Percentiles rank a stretch among this genome's conserved stretches.
Conservation (phyloP, 2,329 filamentous ascomycete species). For the Penicillium sp. region DNA sequence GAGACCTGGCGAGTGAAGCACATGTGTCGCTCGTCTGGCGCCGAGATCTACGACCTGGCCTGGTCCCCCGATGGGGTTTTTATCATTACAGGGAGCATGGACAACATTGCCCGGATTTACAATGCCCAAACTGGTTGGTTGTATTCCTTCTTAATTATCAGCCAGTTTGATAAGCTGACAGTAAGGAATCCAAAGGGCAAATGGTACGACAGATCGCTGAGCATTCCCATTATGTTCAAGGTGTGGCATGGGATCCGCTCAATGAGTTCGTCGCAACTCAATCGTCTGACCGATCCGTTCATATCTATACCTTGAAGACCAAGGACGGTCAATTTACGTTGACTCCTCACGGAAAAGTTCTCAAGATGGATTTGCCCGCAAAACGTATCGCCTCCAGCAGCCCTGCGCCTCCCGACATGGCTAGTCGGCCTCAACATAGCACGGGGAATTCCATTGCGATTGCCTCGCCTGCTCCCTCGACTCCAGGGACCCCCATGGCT, state of each 20-base stretch:
- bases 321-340: conserved; percentile 95
- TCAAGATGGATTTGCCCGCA: conserved; percentile 89
- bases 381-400: conserved; percentile 88
- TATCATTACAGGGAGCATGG: conserved; percentile 99
- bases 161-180: conserved; percentile 23
- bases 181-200: conserved; percentile 46
- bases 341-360: conserved; percentile 72
- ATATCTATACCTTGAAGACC: conserved; percentile 93
- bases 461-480: conserved; percentile 83
- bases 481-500: conserved; percentile 89
- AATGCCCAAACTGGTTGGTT: conserved; percentile 80
- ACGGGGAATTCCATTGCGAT: conserved; percentile 51
- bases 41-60: conserved; percentile 96
- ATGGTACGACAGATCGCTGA: conserved; percentile 92
- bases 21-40: conserved; percentile 92
- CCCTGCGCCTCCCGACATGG: conserved; percentile 81
- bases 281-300: conserved; percentile 94
- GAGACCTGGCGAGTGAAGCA: conserved; percentile 96
- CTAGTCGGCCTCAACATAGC: conserved; percentile 33
- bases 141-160: neutral
- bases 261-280: conserved; percentile 99
- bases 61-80: conserved; percentile 97
- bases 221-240: conserved; percentile 97
- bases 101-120: conserved; percentile 96
- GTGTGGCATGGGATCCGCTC: conserved; percentile 95